Conservation (phyloP, 306 rosid species). For the Calophaca sinica region DNA sequence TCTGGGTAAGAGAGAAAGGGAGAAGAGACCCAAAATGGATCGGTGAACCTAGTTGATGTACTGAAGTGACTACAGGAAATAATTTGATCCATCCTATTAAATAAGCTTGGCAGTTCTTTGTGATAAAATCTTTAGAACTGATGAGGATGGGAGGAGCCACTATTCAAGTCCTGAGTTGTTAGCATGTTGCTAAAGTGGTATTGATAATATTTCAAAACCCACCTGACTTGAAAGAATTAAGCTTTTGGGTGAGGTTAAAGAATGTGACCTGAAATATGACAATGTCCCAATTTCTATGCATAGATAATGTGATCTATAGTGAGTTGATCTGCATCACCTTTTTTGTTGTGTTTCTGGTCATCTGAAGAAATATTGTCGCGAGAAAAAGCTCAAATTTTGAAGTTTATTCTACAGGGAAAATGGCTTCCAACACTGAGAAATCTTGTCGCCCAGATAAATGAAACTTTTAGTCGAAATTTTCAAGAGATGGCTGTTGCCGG, state of each 20-base stretch:
- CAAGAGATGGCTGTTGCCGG: conserved; percentile 99
- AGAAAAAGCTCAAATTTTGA: conserved; percentile 27
- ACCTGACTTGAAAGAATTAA: neutral
- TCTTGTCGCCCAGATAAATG: conserved; percentile 87
- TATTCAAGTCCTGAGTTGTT: conserved; percentile 8
- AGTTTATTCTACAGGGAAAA: conserved; percentile 60
- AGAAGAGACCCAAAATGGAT: no score
- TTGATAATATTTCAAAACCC: neutral
- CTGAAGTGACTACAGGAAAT: neutral
- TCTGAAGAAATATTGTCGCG: conserved; percentile 17
- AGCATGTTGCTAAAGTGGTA: conserved; percentile 11
- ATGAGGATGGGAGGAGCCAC: conserved; percentile 8
- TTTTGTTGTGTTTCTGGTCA: conserved; percentile 18
- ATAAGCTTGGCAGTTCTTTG: neutral
- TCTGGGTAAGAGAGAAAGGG: conserved; percentile 10
- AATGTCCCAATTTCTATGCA: neutral
- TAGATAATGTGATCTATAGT: conserved; percentile 13
- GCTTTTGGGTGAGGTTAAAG: neutral
- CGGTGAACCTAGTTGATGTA: no score
- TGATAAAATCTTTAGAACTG: neutral
- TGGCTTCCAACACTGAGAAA: conserved; percentile 93
- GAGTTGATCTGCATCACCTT: neutral
- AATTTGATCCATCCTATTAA: neutral
- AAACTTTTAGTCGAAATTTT: conserved; percentile 83
- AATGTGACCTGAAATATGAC: neutral